These are phyloP conservation scores for Rauvolfia tetraphylla DNA, from an alignment of 257 asterid genomes.

Conservation along the genomic window DNA sequence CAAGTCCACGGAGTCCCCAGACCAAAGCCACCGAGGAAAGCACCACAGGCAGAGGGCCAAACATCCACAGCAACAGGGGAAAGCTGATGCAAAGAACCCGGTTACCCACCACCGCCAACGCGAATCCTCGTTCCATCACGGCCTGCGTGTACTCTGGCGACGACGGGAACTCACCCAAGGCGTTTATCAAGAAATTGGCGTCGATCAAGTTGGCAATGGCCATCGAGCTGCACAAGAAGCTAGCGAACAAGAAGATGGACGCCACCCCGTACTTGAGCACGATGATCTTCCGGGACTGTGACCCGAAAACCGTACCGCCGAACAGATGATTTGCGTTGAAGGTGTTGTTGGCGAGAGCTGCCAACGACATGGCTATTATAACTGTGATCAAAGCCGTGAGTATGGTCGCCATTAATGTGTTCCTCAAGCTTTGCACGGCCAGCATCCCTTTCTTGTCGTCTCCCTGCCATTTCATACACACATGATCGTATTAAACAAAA, in stretches of 20 bases:
- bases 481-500: no score
- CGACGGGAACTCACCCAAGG: conserved; percentile 54
- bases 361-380: conserved; percentile 43
- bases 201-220: conserved; percentile 55
- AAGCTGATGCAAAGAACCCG: conserved; percentile 58
- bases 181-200: conserved; percentile 68
- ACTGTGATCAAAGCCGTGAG: conserved; percentile 60
- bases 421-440: conserved; percentile 76
- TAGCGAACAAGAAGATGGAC: conserved; percentile 45
- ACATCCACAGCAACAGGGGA: conserved; percentile 65
- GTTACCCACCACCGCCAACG: conserved; percentile 62
- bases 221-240: conserved; percentile 69
- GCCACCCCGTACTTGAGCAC: conserved; percentile 61
- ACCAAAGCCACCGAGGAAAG: conserved; percentile 56
- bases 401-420: conserved; percentile 65
- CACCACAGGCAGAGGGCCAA: conserved; percentile 64
- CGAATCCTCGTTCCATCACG: conserved; percentile 64
- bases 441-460: conserved; percentile 71
- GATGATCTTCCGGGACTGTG: conserved; percentile 48
- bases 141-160: conserved; percentile 38
- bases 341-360: conserved; percentile 68
- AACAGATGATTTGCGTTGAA: conserved; percentile 43
- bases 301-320: conserved; percentile 37
- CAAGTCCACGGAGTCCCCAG: conserved; percentile 57
- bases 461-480: conserved; percentile 25